phyloP scores from a whole-genome alignment of 129 eudicot genomes.

The Chrysanthemum seticuspe region DNA sequence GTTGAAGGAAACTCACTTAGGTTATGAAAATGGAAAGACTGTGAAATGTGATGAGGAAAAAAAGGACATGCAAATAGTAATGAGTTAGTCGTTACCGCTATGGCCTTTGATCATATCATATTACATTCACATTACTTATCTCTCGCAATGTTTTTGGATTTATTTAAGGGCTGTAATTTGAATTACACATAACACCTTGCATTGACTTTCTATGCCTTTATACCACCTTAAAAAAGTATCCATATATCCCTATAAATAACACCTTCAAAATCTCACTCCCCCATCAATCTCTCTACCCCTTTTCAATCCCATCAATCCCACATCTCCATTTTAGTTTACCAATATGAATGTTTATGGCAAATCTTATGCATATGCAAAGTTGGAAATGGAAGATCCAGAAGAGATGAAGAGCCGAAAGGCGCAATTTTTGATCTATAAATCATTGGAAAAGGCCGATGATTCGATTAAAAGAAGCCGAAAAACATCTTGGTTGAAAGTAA shows the following conservation, averaged over 20 bases:
- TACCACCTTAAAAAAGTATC: slow-evolving; percentile 3
- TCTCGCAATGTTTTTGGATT: background rate
- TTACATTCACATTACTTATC: too few relatives aligned
- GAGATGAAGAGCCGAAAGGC: slow-evolving; percentile 49
- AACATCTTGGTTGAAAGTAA: slow-evolving; percentile 44
- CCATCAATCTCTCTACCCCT: background rate
- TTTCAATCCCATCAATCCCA: background rate
- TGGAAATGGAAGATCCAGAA: slow-evolving; percentile 56
- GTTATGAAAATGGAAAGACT: too few relatives aligned
- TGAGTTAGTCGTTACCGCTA: too few relatives aligned
- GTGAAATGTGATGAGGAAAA: too few relatives aligned
- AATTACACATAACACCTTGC: background rate
- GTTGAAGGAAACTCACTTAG: too few relatives aligned
- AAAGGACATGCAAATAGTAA: too few relatives aligned
- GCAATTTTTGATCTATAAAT: slow-evolving; percentile 55
- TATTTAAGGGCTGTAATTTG: background rate
- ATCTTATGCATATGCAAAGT: slow-evolving; percentile 43
- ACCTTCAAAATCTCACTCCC: slow-evolving; percentile 6
- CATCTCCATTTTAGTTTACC: background rate
- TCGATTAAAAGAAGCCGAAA: slow-evolving; percentile 31
- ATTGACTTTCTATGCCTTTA: slow-evolving; percentile 1
- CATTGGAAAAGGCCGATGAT: slow-evolving; percentile 40
- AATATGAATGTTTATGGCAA: slow-evolving; percentile 23
- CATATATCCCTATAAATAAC: slow-evolving; percentile 30
- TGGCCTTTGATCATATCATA: too few relatives aligned